These are phyloP conservation scores for Rhizopogon roseolus DNA, from an alignment of 768 basidiomycete genomes.

Conservation along the genomic window DNA sequence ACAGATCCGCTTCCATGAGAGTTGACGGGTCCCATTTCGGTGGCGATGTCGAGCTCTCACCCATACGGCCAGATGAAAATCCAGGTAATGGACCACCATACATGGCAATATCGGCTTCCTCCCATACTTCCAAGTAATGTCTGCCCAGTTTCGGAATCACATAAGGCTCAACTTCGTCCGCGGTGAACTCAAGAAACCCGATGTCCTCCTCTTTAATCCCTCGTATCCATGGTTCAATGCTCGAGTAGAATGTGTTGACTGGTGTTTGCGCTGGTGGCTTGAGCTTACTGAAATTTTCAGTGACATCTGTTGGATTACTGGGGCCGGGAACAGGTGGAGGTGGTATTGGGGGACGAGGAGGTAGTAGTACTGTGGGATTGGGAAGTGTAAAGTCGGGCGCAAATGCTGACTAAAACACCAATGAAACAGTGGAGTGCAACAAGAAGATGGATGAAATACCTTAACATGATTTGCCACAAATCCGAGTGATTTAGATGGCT, in stretches of 20 bases:
- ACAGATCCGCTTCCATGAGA: conserved; percentile 63
- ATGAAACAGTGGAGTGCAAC: conserved; percentile 8
- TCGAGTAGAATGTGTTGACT: conserved; percentile 78
- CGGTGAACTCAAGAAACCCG: conserved; percentile 86
- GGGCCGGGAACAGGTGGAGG: conserved; percentile 72
- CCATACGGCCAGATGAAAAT: conserved; percentile 33
- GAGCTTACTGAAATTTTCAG: conserved; percentile 82
- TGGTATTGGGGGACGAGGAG: conserved; percentile 57
- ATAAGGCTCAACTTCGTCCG: conserved; percentile 87
- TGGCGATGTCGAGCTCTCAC: conserved; percentile 28
- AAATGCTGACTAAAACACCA: conserved; percentile 16
- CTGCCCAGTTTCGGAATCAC: conserved; percentile 79
- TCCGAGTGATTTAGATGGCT: conserved; percentile 50
- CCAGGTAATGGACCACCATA: conserved; percentile 38
- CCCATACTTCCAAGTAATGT: conserved; percentile 91
- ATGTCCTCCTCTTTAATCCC: conserved; percentile 92
- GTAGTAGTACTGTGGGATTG: conserved; percentile 42
- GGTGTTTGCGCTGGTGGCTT: conserved; percentile 71
- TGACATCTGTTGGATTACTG: conserved; percentile 77
- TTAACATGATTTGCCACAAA: conserved; percentile 44
- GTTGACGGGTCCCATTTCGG: conserved; percentile 85
- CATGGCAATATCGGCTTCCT: conserved; percentile 76
- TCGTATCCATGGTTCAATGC: conserved; percentile 87
- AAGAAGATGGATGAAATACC: conserved; percentile 28
- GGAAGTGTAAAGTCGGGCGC: conserved; percentile 66